phyloP scores from a whole-genome alignment of 257 asterid genomes.

The Echites panduratus region DNA sequence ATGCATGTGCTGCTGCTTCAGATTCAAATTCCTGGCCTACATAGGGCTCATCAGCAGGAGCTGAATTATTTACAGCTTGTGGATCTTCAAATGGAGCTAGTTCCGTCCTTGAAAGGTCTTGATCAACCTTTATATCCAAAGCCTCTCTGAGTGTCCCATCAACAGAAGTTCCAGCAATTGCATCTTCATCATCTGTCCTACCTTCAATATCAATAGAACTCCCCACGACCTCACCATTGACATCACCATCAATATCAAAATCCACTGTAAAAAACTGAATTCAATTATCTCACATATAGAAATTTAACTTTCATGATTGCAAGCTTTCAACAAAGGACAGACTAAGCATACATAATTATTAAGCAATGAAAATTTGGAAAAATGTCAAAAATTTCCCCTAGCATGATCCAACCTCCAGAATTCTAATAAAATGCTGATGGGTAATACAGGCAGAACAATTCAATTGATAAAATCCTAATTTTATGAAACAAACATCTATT shows the following conservation, averaged over 20 bases:
- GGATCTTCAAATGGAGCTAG: slow-evolving; percentile 48
- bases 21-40: slow-evolving; percentile 92
- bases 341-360: neutral
- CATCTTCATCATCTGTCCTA: slow-evolving; percentile 45
- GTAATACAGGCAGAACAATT: neutral
- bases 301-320: neutral
- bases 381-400: neutral
- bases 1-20: slow-evolving; percentile 92
- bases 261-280: slow-evolving; percentile 44
- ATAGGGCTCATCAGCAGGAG: slow-evolving; percentile 57
- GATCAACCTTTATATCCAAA: slow-evolving; percentile 56
- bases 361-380: neutral
- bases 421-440: neutral
- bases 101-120: slow-evolving; percentile 59
- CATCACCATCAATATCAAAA: slow-evolving; percentile 69
- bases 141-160: slow-evolving; percentile 54
- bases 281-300: neutral
- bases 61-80: slow-evolving; percentile 45
- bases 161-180: slow-evolving; percentile 48
- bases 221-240: slow-evolving; percentile 70
- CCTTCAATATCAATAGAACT: slow-evolving; percentile 51
- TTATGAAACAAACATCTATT: neutral
- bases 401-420: neutral
- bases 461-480: neutral
- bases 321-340: neutral